phyloP scores from a whole-genome alignment of 2,329 filamentous ascomycete genomes.

The Plenodomus tracheiphilus region DNA sequence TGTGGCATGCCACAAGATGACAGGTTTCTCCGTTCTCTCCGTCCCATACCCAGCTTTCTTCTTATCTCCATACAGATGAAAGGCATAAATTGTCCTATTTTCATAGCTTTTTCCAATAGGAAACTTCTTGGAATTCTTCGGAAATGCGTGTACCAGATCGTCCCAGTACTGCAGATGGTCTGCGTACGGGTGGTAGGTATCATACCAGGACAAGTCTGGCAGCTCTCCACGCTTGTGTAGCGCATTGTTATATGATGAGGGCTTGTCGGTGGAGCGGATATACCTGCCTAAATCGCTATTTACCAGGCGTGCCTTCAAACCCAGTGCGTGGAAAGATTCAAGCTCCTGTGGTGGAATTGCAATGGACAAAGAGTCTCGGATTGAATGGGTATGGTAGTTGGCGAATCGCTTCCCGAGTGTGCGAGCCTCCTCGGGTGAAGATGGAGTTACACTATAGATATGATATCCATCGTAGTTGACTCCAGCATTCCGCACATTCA shows the following conservation, averaged over 20 bases:
- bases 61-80: constrained; percentile 27
- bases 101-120: constrained; percentile 34
- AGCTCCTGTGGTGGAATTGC: constrained; percentile 47
- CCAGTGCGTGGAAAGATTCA: constrained; percentile 42
- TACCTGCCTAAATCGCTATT: constrained; percentile 50
- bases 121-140: constrained; percentile 33
- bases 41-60: constrained; percentile 4
- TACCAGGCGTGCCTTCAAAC: constrained; percentile 45
- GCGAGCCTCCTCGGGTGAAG: constrained; percentile 18
- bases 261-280: constrained; percentile 38
- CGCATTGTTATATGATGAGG: constrained; percentile 11
- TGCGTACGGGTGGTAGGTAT: constrained; percentile 36
- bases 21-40: constrained; percentile 29
- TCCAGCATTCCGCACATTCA: constrained; percentile 2
- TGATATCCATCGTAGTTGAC: constrained; percentile 24
- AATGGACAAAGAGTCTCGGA: constrained; percentile 31
- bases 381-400: constrained; percentile 22
- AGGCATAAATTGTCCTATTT: constrained; percentile 34
- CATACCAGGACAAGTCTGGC: constrained; percentile 46
- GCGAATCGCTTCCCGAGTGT: constrained; percentile 16
- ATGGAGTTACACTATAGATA: constrained; percentile 22
- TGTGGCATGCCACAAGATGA: constrained; percentile 39
- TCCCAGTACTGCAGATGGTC: constrained; percentile 37
- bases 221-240: constrained; percentile 37
- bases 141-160: constrained; percentile 30